Conservation (phyloP, 2,329 filamentous ascomycete species). For the Pestalotiopsis sp. region DNA sequence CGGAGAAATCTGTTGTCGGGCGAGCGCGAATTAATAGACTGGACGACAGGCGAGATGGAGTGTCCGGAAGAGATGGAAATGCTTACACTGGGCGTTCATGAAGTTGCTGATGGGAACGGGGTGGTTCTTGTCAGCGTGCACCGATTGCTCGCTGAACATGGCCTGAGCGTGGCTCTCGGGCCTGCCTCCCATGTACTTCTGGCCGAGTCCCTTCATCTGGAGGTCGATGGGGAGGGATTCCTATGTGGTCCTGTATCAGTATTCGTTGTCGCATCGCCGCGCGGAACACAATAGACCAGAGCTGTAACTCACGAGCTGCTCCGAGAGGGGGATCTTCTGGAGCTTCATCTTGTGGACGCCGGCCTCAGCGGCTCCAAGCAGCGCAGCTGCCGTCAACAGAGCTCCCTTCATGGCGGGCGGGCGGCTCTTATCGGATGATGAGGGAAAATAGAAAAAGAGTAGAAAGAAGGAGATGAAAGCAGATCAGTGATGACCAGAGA, state of each 20-base stretch:
- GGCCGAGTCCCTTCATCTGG: slow-evolving; percentile 80
- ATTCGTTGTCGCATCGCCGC: slow-evolving; percentile 10
- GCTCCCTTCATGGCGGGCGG: slow-evolving; percentile 80
- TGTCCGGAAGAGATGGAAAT: neutral
- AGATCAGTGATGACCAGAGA: neutral
- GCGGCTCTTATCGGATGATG: slow-evolving; percentile 26
- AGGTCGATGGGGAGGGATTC: slow-evolving; percentile 77
- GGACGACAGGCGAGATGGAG: neutral
- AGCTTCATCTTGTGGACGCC: slow-evolving; percentile 96
- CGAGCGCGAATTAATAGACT: slow-evolving; percentile 10
- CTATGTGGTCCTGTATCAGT: slow-evolving; percentile 45
- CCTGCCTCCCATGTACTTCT: slow-evolving; percentile 93
- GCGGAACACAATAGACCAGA: neutral
- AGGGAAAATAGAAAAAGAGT: neutral
- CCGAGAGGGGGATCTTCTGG: slow-evolving; percentile 89
- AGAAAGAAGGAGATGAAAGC: neutral
- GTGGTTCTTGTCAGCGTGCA: slow-evolving; percentile 70
- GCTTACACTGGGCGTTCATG: slow-evolving; percentile 96
- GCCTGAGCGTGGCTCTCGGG: slow-evolving; percentile 70
- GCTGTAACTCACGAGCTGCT: slow-evolving; percentile 77
- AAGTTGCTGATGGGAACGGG: slow-evolving; percentile 94
- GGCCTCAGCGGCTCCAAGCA: slow-evolving; percentile 82
- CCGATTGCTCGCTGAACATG: slow-evolving; percentile 76
- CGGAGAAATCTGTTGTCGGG: slow-evolving; percentile 78
- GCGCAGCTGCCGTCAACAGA: slow-evolving; percentile 76